Conservation (phyloP, 1,284 basidiomycete genomes). For the Cutaneotrichosporon sp. region DNA sequence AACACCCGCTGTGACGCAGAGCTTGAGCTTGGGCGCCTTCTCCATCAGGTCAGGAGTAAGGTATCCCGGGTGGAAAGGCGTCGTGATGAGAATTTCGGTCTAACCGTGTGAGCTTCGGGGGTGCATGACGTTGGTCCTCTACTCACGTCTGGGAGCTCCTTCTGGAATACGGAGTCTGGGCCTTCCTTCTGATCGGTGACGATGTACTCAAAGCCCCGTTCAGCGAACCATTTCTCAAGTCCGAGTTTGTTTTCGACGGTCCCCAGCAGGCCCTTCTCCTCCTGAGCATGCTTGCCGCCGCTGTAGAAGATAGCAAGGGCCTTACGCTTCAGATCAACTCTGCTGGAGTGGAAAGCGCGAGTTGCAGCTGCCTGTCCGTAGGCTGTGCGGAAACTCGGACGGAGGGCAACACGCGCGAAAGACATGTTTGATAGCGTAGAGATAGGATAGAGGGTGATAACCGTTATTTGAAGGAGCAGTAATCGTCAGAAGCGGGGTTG, state of each 20-base stretch:
- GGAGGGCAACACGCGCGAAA: too few relatives aligned
- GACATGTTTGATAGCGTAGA: too few relatives aligned
- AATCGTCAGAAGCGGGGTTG: too few relatives aligned
- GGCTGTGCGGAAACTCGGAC: too few relatives aligned
- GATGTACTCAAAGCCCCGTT: constrained; percentile 66
- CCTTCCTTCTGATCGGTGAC: constrained; percentile 87
- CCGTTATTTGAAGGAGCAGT: too few relatives aligned
- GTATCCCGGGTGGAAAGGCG: constrained; percentile 84
- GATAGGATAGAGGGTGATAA: too few relatives aligned
- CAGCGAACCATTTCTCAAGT: constrained; percentile 64
- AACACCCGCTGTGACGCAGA: constrained; percentile 90
- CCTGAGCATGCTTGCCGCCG: constrained; percentile 57
- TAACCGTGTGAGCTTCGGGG: too few relatives aligned
- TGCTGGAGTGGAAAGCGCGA: too few relatives aligned
- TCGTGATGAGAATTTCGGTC: constrained; percentile 63
- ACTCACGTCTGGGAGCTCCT: constrained; percentile 25
- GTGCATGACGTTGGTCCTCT: too few relatives aligned
- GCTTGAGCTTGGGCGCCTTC: constrained; percentile 83
- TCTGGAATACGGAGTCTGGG: constrained; percentile 71
- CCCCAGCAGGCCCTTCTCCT: constrained; percentile 80
- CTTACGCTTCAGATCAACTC: too few relatives aligned
- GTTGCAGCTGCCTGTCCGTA: too few relatives aligned
- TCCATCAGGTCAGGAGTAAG: constrained; percentile 71
- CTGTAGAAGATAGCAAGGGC: constrained; percentile 68
- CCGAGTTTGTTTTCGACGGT: constrained; percentile 88